These are phyloP conservation scores for Penicillium steckii DNA, from an alignment of 495 filamentous ascomycete genomes.

Conservation along the genomic window DNA sequence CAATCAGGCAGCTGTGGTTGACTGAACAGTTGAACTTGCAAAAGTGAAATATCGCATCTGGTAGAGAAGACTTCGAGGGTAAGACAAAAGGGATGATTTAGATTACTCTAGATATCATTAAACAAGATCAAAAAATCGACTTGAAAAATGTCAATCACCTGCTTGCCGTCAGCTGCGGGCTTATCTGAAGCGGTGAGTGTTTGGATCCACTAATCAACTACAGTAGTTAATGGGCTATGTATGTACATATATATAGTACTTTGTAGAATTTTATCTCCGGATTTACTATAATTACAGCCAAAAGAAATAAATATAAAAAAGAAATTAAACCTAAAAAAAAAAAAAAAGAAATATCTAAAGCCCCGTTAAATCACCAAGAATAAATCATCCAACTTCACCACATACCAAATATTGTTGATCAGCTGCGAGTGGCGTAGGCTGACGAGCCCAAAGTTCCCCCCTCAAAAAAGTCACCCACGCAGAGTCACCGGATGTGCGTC, in stretches of 20 bases:
- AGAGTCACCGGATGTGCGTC: conserved; percentile 34
- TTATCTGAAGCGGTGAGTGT: neutral
- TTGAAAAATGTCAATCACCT: neutral
- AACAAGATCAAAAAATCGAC: neutral
- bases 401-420: conserved; percentile 6
- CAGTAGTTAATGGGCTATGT: too few species aligned
- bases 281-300: too few species aligned
- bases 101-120: neutral
- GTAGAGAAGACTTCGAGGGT: too few species aligned
- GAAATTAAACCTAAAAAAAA: neutral
- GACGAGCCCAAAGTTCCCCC: conserved; percentile 1
- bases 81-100: neutral
- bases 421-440: conserved; percentile 22
- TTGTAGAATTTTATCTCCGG: too few species aligned
- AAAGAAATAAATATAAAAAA: neutral
- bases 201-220: too few species aligned
- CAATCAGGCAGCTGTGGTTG: neutral
- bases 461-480: neutral
- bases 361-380: too few species aligned
- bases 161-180: neutral
- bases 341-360: neutral
- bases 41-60: too few species aligned
- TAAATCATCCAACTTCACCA: too few species aligned
- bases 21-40: too few species aligned
- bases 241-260: too few species aligned